Conservation (phyloP, 164 flowering plant genomes). For the Annona cherimola region DNA sequence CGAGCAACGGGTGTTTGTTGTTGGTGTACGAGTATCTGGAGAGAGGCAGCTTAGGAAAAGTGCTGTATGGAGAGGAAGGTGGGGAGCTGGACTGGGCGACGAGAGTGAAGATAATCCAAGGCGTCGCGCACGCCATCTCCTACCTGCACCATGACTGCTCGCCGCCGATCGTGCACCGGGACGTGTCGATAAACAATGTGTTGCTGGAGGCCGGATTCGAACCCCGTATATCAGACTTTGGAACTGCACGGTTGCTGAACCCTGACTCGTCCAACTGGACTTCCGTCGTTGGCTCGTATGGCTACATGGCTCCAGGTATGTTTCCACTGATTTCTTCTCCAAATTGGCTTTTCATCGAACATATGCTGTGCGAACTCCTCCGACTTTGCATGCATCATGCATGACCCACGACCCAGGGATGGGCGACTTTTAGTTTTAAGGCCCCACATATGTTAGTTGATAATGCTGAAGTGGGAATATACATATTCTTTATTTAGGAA, state of each 20-base stretch:
- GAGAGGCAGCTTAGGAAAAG: slow-evolving; percentile 22
- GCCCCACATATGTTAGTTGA: too few relatives aligned
- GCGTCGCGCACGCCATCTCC: slow-evolving; percentile 22
- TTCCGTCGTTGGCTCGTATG: slow-evolving; percentile 7
- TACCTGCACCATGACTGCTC: slow-evolving; percentile 15
- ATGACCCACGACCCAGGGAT: too few relatives aligned
- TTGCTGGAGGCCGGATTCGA: slow-evolving; percentile 20
- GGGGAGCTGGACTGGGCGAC: slow-evolving; percentile 16
- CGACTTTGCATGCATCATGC: too few relatives aligned
- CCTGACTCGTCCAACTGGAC: slow-evolving; percentile 7
- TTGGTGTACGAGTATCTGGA: slow-evolving; percentile 32
- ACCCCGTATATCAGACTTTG: slow-evolving; percentile 25
- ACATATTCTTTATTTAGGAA: too few relatives aligned
- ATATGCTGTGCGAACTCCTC: not conserved
- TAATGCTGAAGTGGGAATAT: too few relatives aligned
- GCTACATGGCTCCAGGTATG: slow-evolving; percentile 17
- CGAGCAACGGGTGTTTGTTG: slow-evolving; percentile 14
- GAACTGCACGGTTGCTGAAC: slow-evolving; percentile 20
- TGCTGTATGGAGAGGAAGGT: slow-evolving; percentile 8
- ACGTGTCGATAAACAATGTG: slow-evolving; percentile 18
- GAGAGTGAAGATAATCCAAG: slow-evolving; percentile 20
- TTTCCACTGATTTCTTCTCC: not conserved
- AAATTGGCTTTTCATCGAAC: not conserved
- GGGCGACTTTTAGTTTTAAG: too few relatives aligned
- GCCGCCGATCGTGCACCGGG: slow-evolving; percentile 11